Conservation (phyloP, 208 protist genomes). For the Trypanosoma cruzi region DNA sequence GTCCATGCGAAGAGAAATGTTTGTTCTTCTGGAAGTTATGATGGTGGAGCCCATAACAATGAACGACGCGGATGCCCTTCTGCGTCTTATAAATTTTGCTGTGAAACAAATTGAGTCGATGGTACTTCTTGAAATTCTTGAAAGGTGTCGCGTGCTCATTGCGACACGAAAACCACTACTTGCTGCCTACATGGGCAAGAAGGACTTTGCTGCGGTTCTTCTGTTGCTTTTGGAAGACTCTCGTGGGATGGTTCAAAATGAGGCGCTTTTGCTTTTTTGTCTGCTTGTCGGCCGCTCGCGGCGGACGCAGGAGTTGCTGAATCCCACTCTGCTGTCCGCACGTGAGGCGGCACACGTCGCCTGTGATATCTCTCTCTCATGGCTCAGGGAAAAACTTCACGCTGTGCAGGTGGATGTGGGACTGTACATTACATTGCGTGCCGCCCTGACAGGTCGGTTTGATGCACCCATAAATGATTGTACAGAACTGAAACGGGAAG, state of each 20-base stretch:
- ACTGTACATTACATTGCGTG: slow-evolving; percentile 70
- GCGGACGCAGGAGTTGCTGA: slow-evolving; percentile 80
- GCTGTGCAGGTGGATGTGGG: slow-evolving; percentile 29
- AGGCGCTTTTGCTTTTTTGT: slow-evolving; percentile 71
- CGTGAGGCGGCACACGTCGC: slow-evolving; percentile 62
- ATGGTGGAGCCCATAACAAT: slow-evolving; percentile 55
- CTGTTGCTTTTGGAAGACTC: slow-evolving; percentile 59
- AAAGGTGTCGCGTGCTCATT: slow-evolving; percentile 51
- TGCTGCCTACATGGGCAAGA: slow-evolving; percentile 57
- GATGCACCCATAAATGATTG: slow-evolving; percentile 32
- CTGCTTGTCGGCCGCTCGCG: slow-evolving; percentile 68
- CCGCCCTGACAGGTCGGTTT: slow-evolving; percentile 67
- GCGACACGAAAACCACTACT: slow-evolving; percentile 42
- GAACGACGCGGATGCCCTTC: slow-evolving; percentile 61
- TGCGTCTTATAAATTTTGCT: slow-evolving; percentile 22
- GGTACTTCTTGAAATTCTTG: slow-evolving; percentile 45
- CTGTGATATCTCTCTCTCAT: slow-evolving; percentile 70
- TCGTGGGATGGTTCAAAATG: slow-evolving; percentile 42
- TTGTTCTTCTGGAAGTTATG: slow-evolving; percentile 62
- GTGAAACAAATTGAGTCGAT: slow-evolving; percentile 17
- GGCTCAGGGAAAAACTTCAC: slow-evolving; percentile 58
- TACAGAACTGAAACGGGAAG: slow-evolving; percentile 34
- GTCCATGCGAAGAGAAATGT: slow-evolving; percentile 48
- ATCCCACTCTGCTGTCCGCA: slow-evolving; percentile 48
- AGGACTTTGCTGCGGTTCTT: slow-evolving; percentile 53